Evolutionary conservation across 2,329 filamentous ascomycete genomes (phyloP).

Genomic region (Chrysosporium keratinophilum): DNA sequence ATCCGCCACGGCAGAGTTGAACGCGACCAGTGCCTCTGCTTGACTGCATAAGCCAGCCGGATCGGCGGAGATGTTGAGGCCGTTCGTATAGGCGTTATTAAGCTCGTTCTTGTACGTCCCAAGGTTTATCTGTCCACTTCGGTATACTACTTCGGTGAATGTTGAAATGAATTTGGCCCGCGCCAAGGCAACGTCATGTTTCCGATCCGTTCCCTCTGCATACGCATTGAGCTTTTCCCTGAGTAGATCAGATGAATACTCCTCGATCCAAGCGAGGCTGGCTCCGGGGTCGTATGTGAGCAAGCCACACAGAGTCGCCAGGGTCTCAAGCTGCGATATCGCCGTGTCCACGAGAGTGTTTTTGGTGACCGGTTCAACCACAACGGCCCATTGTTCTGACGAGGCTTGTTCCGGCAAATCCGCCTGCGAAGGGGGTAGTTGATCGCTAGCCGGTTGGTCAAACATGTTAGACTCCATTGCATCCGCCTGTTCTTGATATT

Average conservation of each 20-base stretch:
- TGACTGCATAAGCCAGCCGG: constrained; percentile 45
- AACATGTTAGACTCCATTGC: constrained; percentile 26
- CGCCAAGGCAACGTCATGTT: constrained; percentile 45
- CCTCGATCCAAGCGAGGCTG: constrained; percentile 48
- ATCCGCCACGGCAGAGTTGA: constrained; percentile 41
- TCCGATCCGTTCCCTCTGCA: constrained; percentile 36
- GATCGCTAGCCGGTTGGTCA: constrained; percentile 1
- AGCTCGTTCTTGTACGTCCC: constrained; percentile 44
- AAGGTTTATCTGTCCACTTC: constrained; percentile 40
- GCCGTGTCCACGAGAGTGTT: constrained; percentile 58
- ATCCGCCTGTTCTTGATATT: constrained; percentile 36
- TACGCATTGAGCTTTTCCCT: constrained; percentile 46
- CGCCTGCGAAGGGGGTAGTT: constrained; percentile 15
- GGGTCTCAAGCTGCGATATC: constrained; percentile 51
- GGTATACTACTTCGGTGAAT: constrained; percentile 49
- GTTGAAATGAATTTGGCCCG: constrained; percentile 48
- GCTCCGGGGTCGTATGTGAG: constrained; percentile 34
- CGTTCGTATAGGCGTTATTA: constrained; percentile 32
- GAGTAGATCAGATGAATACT: constrained; percentile 45
- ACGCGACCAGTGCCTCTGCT: constrained; percentile 47
- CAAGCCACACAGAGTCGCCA: constrained; percentile 43
- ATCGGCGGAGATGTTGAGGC: constrained; percentile 34
- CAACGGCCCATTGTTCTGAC: constrained; percentile 53
- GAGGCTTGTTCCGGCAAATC: constrained; percentile 23
- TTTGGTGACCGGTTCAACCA: constrained; percentile 57